Base-by-base conservation (phyloP, 139 green algal genomes). In the Ettlia oleoabundans region DNA sequence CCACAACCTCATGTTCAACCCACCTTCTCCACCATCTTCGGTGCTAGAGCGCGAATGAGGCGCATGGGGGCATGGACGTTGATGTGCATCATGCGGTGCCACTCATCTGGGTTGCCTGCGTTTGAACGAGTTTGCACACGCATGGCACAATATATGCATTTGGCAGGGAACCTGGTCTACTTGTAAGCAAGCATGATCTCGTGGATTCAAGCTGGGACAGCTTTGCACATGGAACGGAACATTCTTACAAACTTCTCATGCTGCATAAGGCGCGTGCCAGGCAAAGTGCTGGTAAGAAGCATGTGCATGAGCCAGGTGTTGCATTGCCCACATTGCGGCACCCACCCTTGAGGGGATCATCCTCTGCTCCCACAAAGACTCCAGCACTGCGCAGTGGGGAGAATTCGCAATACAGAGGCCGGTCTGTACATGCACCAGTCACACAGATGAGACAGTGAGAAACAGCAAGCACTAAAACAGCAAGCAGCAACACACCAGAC, bases 31-130 rank as follows among this genome's bases (percentile, higher is more conserved):
- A 51, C 76, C 84, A 88, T 88, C 8, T 51, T 66, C 10, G 84
- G 80, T 0, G 75, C 66, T 53, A 89, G 66, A 0, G 63, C 35
- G n/a, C 74, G 30, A 2, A 86, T 79, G 32, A 89, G 40, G 37
- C 77, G 73, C 85, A 89, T 88, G 52, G 85, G 82, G 6, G 74
- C 73, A 26, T 35, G 35, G 18, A 78, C 35, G 66, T 89, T 89
- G 32, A 84, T 51, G 19, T 73, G 55, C 24, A 88, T 35, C 63
- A 80, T 67, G 38, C 70, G 47, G 10, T 88, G 68, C 67, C 76
- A 89, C 15, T 89, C 85, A 18, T 89, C 80, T 3, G 81, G 80
- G 43, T 84, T 78, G 32, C 85, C 85, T 86, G 82, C 47, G 15
- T 10, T 58, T 10, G n/a, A n/a, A n/a, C n/a, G n/a, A n/a, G n/a